Percentiles rank a stretch among this genome's conserved stretches.
Conservation (phyloP, 2,329 filamentous ascomycete species). For the Exophiala aquamarina region DNA sequence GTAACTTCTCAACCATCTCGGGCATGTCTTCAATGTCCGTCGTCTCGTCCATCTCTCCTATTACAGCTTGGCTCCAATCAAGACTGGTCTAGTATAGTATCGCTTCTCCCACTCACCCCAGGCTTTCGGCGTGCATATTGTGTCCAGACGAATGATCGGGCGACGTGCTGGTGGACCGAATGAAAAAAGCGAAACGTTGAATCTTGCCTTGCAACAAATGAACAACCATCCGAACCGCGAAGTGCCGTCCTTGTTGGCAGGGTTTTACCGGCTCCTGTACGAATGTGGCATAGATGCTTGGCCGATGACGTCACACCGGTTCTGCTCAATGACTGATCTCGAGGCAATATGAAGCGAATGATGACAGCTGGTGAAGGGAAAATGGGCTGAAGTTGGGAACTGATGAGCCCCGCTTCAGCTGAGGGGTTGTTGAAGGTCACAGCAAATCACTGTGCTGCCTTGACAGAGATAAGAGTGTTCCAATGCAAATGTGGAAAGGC, state of each 20-base stretch:
- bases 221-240: not conserved
- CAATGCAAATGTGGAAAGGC: too few species aligned
- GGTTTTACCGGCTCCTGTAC: not conserved
- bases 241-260: constrained; percentile 4
- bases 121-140: constrained; percentile 1
- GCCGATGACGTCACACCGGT: too few species aligned
- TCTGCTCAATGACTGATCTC: too few species aligned
- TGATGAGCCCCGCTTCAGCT: too few species aligned
- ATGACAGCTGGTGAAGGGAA: too few species aligned
- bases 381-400: too few species aligned
- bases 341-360: too few species aligned
- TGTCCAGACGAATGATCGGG: constrained; percentile 4
- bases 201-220: not conserved
- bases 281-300: too few species aligned
- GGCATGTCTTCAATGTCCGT: constrained; percentile 4
- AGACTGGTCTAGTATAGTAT: not conserved
- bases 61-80: constrained; percentile 3
- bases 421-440: too few species aligned
- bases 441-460: too few species aligned
- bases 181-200: not conserved
- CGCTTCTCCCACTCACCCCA: constrained; percentile 4
- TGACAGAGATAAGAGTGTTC: too few species aligned
- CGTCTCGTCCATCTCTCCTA: constrained; percentile 9
- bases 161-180: not conserved
- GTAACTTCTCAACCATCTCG: constrained; percentile 7